Percentiles rank a stretch among this genome's conserved stretches.
These are phyloP conservation scores for Neoarthrinium moseri DNA, from an alignment of 2,329 filamentous ascomycete species.

Conservation along the genomic window DNA sequence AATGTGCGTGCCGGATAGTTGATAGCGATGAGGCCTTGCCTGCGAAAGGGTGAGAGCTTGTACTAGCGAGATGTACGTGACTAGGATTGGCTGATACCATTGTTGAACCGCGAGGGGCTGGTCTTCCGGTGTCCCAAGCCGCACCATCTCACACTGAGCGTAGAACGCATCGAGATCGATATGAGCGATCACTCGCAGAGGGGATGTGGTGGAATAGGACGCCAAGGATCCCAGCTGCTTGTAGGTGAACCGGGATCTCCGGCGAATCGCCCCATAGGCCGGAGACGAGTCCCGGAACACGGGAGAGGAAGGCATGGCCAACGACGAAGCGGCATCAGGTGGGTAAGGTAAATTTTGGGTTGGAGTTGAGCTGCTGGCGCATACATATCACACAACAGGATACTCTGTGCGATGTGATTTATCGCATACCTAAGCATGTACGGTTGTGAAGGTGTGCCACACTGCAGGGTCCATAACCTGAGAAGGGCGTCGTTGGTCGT, in stretches of 20 bases:
- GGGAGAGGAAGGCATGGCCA: constrained; percentile 6
- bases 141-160: constrained; percentile 91
- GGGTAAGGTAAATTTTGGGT: no score
- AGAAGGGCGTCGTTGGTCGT: no score
- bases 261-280: constrained; percentile 26
- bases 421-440: no score
- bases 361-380: no score
- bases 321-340: not conserved
- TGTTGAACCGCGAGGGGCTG: constrained; percentile 90
- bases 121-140: constrained; percentile 71
- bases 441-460: no score
- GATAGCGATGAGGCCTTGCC: constrained; percentile 91
- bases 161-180: constrained; percentile 98
- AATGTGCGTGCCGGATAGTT: constrained; percentile 88
- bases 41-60: constrained; percentile 26
- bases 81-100: constrained; percentile 57
- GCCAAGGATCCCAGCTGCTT: constrained; percentile 77
- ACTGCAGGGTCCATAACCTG: not conserved
- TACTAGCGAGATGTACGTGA: constrained; percentile 3
- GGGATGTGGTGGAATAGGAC: constrained; percentile 67
- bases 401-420: no score
- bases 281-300: constrained; percentile 29
- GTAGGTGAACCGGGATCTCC: constrained; percentile 76
- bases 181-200: constrained; percentile 84
- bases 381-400: no score